A percentile compares a stretch with the other conserved stretches of the same genome.
phyloP scores from a whole-genome alignment of 2,329 filamentous ascomycete species.

The Pseudodiploospora longispora region DNA sequence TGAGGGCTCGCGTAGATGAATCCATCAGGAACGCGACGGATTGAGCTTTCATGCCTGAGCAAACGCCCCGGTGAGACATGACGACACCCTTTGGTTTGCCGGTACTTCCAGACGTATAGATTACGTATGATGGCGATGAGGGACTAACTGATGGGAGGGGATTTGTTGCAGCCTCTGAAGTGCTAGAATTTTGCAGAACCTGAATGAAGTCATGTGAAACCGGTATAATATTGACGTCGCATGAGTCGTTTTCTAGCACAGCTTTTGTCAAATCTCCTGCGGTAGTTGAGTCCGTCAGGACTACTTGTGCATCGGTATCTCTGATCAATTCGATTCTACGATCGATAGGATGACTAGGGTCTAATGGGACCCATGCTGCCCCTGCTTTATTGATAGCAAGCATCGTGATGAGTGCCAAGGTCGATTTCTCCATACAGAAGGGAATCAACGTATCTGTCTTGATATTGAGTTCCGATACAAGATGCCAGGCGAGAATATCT shows the following conservation, averaged over 20 bases:
- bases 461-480: constrained; percentile 6
- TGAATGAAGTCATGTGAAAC: too few species aligned
- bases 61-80: constrained; percentile 12
- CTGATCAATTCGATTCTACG: not conserved
- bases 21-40: not conserved
- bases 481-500: not conserved
- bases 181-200: too few species aligned
- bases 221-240: too few species aligned
- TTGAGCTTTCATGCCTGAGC: not conserved
- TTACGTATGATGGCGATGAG: constrained; percentile 32
- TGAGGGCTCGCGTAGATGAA: not conserved
- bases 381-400: constrained; percentile 9
- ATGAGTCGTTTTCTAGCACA: not conserved
- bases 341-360: constrained; percentile 2
- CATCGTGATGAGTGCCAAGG: constrained; percentile 8
- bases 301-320: not conserved
- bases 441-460: constrained; percentile 11
- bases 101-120: constrained; percentile 53
- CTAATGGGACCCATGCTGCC: constrained; percentile 9
- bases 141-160: too few species aligned
- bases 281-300: not conserved
- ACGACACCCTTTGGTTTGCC: constrained; percentile 50
- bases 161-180: too few species aligned
- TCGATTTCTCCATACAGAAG: constrained; percentile 10
- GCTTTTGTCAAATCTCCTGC: too few species aligned